Base-by-base conservation (phyloP, 106 monocot species). In the Amphibolis antarctica region DNA sequence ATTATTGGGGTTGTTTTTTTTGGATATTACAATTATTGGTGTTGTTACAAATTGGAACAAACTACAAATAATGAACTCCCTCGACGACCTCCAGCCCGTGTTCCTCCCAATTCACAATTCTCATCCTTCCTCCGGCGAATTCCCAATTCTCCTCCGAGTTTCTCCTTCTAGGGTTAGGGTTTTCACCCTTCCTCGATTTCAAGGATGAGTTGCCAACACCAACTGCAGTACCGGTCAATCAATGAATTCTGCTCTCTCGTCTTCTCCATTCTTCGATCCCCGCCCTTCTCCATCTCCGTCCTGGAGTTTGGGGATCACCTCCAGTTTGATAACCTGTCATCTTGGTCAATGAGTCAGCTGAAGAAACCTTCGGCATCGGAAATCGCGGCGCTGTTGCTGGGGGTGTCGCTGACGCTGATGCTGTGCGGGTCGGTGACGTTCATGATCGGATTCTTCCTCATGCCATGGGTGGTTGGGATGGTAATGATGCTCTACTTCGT, bases 341-440 rank as follows among this genome's bases (percentile, higher is more conserved):
- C 36, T 7, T 7, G 36, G 7, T 7, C 12, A 17, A 6, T 23
- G 29, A 19, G 21, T 20, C 10, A 11, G 23, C 54, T 5, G 54
- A 20, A 25, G 10, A 25, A 55, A 23, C 18, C 54, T 28, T 61
- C 75, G 36, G 63, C 75, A 42, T 62, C 63, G 55, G 69, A 42
- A 43, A 46, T 75, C 15, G 75, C 75, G 53, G 62, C 75, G 28
- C 75, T 75, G 69, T 30, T 75, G 53, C 52, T 75, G n/a, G 75
- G 75, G 45, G 44, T 58, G 45, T 68, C 75, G 18, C 55, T 75
- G 46, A 63, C 75, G 30, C 23, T 75, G 68, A 75, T 75, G 68
- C 69, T 75, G 13, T 68, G 69, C 63, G 68, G 75, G 13, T 75
- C 75, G 21, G 54, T 75, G 46, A 69, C 75, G 24, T 75, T 75